Conservation (phyloP, 495 filamentous ascomycete genomes). For the Parathielavia hyrcaniae region DNA sequence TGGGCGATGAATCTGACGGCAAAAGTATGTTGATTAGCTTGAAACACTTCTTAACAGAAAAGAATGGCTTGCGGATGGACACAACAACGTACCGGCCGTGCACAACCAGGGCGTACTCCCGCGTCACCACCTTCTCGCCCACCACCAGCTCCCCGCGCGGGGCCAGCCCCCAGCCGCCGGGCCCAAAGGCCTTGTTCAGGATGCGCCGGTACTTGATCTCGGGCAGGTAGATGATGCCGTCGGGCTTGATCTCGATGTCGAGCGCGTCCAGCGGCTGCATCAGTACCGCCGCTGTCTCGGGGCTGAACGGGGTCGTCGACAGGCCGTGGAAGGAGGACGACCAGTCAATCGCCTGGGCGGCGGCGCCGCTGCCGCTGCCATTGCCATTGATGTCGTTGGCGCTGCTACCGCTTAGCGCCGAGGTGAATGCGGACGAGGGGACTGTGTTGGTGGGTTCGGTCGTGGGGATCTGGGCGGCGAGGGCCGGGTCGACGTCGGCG, state of each 20-base stretch:
- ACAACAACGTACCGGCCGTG: slow-evolving; percentile 83
- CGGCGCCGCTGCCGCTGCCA: slow-evolving; percentile 35
- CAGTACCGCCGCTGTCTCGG: slow-evolving; percentile 67
- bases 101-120: slow-evolving; percentile 90
- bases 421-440: slow-evolving; percentile 15
- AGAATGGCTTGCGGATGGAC: no score
- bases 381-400: slow-evolving; percentile 25
- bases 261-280: slow-evolving; percentile 58
- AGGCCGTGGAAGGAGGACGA: slow-evolving; percentile 87
- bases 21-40: not conserved
- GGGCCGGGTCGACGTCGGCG: slow-evolving; percentile 26
- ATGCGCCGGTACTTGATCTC: slow-evolving; percentile 98
- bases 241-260: slow-evolving; percentile 93
- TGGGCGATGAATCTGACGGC: slow-evolving; percentile 72
- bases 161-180: slow-evolving; percentile 90
- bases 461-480: slow-evolving; percentile 23
- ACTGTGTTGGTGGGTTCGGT: not conserved
- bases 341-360: slow-evolving; percentile 64
- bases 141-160: slow-evolving; percentile 88
- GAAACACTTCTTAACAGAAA: not conserved
- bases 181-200: slow-evolving; percentile 85
- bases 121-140: slow-evolving; percentile 77
- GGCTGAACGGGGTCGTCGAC: slow-evolving; percentile 63
- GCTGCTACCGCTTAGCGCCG: slow-evolving; percentile 21
- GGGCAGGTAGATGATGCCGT: slow-evolving; percentile 92